These are phyloP conservation scores for Rhinocladiella mackenziei DNA, from an alignment of 2,329 filamentous ascomycete genomes.

Conservation along the genomic window DNA sequence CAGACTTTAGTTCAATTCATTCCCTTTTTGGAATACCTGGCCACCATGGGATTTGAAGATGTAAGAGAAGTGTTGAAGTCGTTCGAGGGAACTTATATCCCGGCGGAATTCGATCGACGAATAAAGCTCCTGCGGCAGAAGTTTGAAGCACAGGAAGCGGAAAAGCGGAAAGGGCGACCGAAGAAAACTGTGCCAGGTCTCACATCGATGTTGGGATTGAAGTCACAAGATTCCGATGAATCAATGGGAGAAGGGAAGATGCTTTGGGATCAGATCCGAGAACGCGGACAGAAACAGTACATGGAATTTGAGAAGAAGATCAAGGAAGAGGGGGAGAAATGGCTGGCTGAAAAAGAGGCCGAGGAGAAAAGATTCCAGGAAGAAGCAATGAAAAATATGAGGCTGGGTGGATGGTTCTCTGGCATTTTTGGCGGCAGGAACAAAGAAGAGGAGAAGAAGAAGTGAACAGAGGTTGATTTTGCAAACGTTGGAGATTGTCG, in stretches of 20 bases:
- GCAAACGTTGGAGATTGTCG: constrained; percentile 1
- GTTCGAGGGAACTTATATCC: constrained; percentile 84
- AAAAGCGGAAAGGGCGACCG: constrained; percentile 61
- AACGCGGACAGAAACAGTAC: constrained; percentile 87
- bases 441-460: constrained; percentile 30
- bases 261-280: constrained; percentile 88
- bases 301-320: constrained; percentile 86
- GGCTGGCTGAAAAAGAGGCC: constrained; percentile 88
- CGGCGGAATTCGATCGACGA: constrained; percentile 80
- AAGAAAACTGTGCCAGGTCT: constrained; percentile 63
- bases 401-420: constrained; percentile 60
- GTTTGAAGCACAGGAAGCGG: constrained; percentile 63
- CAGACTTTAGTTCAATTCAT: constrained; percentile 83
- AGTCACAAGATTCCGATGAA: constrained; percentile 68
- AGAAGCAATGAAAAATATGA: constrained; percentile 89
- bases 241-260: constrained; percentile 78
- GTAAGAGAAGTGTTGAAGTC: constrained; percentile 81
- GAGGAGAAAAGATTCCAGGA: constrained; percentile 85
- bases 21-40: constrained; percentile 95
- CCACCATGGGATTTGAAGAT: constrained; percentile 86
- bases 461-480: constrained; percentile 9
- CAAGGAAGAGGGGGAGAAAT: constrained; percentile 86
- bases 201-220: constrained; percentile 68
- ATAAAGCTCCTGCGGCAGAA: constrained; percentile 81
- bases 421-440: constrained; percentile 48